Conservation (phyloP, 164 flowering plant species). For the Malania oleifera region DNA sequence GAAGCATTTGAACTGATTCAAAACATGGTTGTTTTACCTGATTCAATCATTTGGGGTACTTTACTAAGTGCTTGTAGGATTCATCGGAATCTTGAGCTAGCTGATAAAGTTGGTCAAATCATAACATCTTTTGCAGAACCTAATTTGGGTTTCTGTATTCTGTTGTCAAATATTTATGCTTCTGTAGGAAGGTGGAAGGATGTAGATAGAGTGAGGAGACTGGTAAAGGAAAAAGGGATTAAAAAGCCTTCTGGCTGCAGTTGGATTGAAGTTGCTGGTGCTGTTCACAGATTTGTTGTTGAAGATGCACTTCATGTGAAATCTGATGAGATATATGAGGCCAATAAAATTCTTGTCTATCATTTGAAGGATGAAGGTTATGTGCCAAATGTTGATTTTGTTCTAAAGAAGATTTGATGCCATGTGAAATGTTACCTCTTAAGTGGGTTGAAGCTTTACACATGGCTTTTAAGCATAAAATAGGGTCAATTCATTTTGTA, state of each 20-base stretch:
- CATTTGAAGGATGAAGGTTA: constrained; percentile 16
- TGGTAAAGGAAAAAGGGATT: constrained; percentile 6
- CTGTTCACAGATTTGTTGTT: constrained; percentile 15
- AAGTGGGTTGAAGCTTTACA: no score
- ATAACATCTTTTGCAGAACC: background rate
- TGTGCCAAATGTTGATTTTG: constrained; percentile 9
- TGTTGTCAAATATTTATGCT: constrained; percentile 18
- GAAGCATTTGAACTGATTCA: constrained; percentile 16
- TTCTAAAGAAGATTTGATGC: background rate
- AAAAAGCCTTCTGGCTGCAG: constrained; percentile 15
- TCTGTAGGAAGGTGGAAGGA: constrained; percentile 20
- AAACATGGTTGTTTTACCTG: constrained; percentile 12
- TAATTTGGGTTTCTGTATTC: constrained; percentile 10
- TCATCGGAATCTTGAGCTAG: constrained; percentile 15
- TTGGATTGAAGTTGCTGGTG: constrained; percentile 12
- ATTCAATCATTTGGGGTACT: constrained; percentile 18
- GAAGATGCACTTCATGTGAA: constrained; percentile 14
- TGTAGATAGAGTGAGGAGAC: constrained; percentile 14
- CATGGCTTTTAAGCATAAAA: no score
- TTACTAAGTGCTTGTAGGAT: constrained; percentile 16
- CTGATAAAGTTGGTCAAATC: constrained; percentile 10
- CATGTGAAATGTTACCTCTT: no score
- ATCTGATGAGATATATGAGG: constrained; percentile 9
- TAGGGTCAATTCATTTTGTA: no score
- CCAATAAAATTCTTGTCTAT: background rate